Percentiles rank a stretch among this genome's conserved stretches.
These are phyloP conservation scores for Trichoderma sp. DNA, from an alignment of 2,329 filamentous ascomycete species.

Conservation along the genomic window DNA sequence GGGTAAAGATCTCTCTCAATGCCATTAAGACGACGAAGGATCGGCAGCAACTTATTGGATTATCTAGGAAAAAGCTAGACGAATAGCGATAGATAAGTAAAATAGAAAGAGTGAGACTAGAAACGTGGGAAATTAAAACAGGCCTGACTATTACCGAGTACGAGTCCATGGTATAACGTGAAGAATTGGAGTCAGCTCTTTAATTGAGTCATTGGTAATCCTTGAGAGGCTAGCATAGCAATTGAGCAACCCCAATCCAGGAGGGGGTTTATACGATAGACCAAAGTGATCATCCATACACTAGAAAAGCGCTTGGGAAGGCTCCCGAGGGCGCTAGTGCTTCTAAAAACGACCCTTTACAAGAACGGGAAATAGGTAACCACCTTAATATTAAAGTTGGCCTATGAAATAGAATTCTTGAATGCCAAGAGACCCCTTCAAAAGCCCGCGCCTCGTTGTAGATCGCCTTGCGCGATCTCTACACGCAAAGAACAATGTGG, in stretches of 20 bases:
- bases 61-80: too few species aligned
- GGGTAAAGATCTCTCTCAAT: not conserved
- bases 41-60: too few species aligned
- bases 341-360: not conserved
- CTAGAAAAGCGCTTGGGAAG: not conserved
- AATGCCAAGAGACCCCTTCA: not conserved
- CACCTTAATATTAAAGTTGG: not conserved
- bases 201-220: not conserved
- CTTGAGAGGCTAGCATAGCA: not conserved
- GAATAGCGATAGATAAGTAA: too few species aligned
- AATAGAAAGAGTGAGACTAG: too few species aligned
- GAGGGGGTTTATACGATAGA: not conserved
- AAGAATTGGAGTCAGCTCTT: not conserved
- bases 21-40: not conserved
- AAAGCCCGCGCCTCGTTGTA: not conserved
- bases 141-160: not conserved
- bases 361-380: not conserved
- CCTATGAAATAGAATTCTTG: not conserved
- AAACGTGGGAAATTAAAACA: not conserved
- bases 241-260: not conserved
- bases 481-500: not conserved
- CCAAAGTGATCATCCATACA: not conserved
- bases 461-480: not conserved
- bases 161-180: not conserved
- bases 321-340: not conserved